These are phyloP conservation scores for Tetrahymena elliotti DNA, from an alignment of 73 alveolate genomes.

Conservation along the genomic window DNA sequence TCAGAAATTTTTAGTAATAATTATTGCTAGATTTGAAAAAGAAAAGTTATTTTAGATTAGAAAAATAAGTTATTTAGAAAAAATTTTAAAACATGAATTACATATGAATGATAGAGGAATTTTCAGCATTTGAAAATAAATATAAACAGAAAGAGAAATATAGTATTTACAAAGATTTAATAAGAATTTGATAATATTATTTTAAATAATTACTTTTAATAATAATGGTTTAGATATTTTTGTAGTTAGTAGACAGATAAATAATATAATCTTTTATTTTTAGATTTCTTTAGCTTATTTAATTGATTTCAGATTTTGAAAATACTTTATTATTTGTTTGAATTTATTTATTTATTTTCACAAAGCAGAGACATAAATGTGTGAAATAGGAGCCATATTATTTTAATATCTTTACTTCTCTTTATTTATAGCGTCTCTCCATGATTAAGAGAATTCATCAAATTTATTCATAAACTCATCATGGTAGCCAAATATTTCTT, in stretches of 20 bases:
- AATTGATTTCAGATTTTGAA: neutral
- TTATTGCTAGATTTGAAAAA: too few species aligned
- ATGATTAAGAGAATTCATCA: conserved; percentile 56
- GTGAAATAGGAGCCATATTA: neutral
- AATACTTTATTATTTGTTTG: too few species aligned
- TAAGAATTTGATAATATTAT: neutral
- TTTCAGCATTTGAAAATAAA: neutral
- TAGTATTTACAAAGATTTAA: neutral
- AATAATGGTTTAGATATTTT: too few species aligned
- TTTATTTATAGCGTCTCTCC: conserved; percentile 49
- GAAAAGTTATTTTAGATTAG: too few species aligned
- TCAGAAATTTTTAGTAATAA: too few species aligned
- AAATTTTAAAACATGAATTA: too few species aligned
- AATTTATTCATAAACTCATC: conserved; percentile 55
- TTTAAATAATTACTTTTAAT: too few species aligned
- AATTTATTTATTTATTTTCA: neutral
- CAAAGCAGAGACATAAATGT: neutral
- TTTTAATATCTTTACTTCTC: conserved; percentile 13
- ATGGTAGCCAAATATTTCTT: conserved; percentile 32
- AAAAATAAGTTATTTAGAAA: too few species aligned
- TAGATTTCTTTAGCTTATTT: too few species aligned
- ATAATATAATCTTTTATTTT: too few species aligned
- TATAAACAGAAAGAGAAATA: neutral
- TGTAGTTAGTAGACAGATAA: neutral
- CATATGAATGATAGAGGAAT: too few species aligned